These are phyloP conservation scores for Panicum miliaceum DNA, from an alignment of 176 grass and related monocot species.

Conservation along the genomic window DNA sequence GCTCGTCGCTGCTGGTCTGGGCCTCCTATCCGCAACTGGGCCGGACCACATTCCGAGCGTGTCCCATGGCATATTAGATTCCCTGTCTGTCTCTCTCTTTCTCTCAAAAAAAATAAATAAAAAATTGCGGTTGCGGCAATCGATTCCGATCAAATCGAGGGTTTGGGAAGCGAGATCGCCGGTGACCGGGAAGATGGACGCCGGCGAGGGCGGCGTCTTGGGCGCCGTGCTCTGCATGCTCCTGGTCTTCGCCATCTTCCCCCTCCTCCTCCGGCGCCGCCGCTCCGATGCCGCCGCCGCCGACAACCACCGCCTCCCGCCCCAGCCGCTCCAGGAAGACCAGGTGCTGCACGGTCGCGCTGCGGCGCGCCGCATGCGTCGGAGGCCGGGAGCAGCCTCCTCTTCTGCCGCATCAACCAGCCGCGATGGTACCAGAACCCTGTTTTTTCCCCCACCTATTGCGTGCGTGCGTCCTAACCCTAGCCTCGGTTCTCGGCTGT, in stretches of 20 bases:
- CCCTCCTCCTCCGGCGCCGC: conserved; percentile 78
- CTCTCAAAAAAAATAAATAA: neutral
- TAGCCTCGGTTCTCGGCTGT: conserved; percentile 7
- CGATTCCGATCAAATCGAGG: conserved; percentile 8
- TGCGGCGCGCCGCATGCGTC: conserved; percentile 72
- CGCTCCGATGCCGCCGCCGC: conserved; percentile 48
- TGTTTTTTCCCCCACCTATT: neutral
- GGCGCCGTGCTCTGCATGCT: conserved; percentile 63
- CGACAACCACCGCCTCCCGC: conserved; percentile 55
- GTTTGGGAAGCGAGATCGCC: conserved; percentile 23
- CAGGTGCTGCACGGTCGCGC: conserved; percentile 58
- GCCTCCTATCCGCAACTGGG: neutral
- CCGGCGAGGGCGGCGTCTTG: conserved; percentile 58
- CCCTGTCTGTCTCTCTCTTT: neutral
- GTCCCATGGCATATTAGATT: neutral
- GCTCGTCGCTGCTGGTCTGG: no score
- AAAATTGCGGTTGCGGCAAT: neutral
- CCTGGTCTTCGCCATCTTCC: conserved; percentile 60
- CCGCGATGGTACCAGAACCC: conserved; percentile 44
- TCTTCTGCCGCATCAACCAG: conserved; percentile 69
- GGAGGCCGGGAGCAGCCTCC: conserved; percentile 49
- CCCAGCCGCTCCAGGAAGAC: conserved; percentile 69
- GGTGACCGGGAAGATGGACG: conserved; percentile 55
- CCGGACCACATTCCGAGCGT: neutral
- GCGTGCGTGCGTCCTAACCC: neutral